Evolutionary conservation across 495 filamentous ascomycete species (phyloP), one percentile per base, ranked within the genome.

Genomic region (Trypethelium eluteriae): DNA sequence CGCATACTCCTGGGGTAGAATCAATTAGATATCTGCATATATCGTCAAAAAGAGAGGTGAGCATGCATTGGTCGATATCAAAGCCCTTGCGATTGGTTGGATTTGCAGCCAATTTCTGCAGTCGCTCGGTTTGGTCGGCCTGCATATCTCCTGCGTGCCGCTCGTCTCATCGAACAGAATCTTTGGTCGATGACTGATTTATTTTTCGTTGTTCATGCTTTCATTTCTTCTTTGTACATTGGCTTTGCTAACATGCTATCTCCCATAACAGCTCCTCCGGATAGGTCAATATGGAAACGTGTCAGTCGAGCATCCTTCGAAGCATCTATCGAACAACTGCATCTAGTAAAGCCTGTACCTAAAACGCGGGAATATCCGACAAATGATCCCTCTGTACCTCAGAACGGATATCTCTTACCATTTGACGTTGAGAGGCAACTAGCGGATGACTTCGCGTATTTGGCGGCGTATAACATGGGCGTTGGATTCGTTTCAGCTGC

Each of bases 281-380:
- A 53, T 53, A 14, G 16, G n/a, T 53, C 49, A 16, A 53, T 53
- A 16, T 53, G 49, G 49, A 25, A 14, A 25, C 5, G 12, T 18
- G n/a, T 53, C n/a, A 53, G 18, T 25, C 49, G 49, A 14, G 49
- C 49, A 53, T 53, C 49, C 12, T 53, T 53, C 18, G 49, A 53
- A 25, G 5, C 12, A 14, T 25, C 11, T 16, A 53, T 25, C 5
- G n/a, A 11, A 14, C 11, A 5, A 53, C 18, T 53, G 18, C 5
- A 14, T 53, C 5, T n/a, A 16, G 18, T 5, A 53, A 14, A 53
- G 10, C 49, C 11, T 25, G 18, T 53, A 14, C n/a, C 49, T 5
- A n/a, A 53, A 5, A 9, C 12, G 11, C 49, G 18, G 10, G 18
- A 16, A 53, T 53, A 53, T 18, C 12, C 49, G 11, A n/a, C 11